phyloP scores from a whole-genome alignment of 345 rosid species.

The thale cress (Arabidopsis thaliana) region DNA sequence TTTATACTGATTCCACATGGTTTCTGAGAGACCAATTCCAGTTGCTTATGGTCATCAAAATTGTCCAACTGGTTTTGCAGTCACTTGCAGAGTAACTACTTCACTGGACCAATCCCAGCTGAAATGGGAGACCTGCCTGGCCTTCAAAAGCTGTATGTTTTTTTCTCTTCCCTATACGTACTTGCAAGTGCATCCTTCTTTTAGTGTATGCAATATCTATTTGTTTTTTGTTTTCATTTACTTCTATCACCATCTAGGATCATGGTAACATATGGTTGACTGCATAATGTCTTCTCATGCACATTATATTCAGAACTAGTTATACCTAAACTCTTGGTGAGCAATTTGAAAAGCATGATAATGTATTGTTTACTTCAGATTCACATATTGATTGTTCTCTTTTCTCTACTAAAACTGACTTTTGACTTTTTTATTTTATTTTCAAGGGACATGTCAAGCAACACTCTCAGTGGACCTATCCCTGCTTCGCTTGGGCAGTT shows the following conservation, averaged over 20 bases:
- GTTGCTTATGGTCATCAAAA: slow-evolving; percentile 10
- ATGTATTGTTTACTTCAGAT: not conserved
- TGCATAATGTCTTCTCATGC: slow-evolving; percentile 10
- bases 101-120: slow-evolving; percentile 75
- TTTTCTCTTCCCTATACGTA: slow-evolving; percentile 22
- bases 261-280: slow-evolving; percentile 20
- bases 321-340: not conserved
- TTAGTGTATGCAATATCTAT: slow-evolving; percentile 2
- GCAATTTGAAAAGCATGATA: slow-evolving; percentile 6
- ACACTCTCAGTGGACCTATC: slow-evolving; percentile 70
- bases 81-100: slow-evolving; percentile 87
- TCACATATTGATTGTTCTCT: not conserved
- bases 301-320: not conserved
- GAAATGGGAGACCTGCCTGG: slow-evolving; percentile 75
- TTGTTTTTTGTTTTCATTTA: not conserved
- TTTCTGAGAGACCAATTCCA: not conserved
- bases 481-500: slow-evolving; percentile 80
- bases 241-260: slow-evolving; percentile 8
- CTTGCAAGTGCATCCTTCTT: not conserved
- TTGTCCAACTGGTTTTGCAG: slow-evolving; percentile 50
- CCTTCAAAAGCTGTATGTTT: slow-evolving; percentile 72
- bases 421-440: not conserved
- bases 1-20: not conserved
- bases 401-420: slow-evolving; percentile 1
- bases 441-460: slow-evolving; percentile 83